Base-by-base conservation (phyloP, 1,139 yeast species). In the Blastobotrys petasosporus region DNA sequence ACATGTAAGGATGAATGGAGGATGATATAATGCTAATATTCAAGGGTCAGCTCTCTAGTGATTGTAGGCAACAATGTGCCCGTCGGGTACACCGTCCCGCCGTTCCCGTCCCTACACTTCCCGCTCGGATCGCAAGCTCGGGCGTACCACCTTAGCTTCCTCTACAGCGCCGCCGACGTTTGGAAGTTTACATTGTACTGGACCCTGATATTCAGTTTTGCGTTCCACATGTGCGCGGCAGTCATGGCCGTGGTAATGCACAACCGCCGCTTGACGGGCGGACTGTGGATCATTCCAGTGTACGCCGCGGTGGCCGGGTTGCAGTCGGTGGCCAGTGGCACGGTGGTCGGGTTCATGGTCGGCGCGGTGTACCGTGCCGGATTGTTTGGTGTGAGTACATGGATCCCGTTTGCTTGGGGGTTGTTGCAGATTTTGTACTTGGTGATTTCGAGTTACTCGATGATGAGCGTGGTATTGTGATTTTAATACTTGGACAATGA, bases 391-490 rank as follows among this genome's bases (percentile, higher is more conserved):
- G 85, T 90, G 92, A 82, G 94, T 28, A 85, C 96, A 0, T 90
- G 97, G 97, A 79, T 88, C 9, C 97, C 97, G 1, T 73, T 88
- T 55, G 76, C 83, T 42, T 85, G 92, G 80, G 92, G 81, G 0
- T 67, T 84, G 4, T 75, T 82, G 2, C 80, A 79, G 57, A 73
- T 85, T 11, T 59, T 87, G 41, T 84, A 76, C 62, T 79, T 82
- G 62, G 74, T 85, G 30, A 69, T 82, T 37, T 74, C 81, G 7
- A 76, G 88, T 30, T 88, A 84, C 54, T 70, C 81, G 1, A 67
- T 75, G 60, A 68, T 76, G 42, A 69, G 77, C 6, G 66, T 68
- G 1, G 58, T 72, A 29, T 57, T 73, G 47, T 74, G 55, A 36
- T 12, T 20, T 20, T 20, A n/a, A n/a, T n/a, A n/a, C n/a, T n/a